Evolutionary conservation across 1,284 basidiomycete species (phyloP).

Genomic region (Ceratobasidium sp.): DNA sequence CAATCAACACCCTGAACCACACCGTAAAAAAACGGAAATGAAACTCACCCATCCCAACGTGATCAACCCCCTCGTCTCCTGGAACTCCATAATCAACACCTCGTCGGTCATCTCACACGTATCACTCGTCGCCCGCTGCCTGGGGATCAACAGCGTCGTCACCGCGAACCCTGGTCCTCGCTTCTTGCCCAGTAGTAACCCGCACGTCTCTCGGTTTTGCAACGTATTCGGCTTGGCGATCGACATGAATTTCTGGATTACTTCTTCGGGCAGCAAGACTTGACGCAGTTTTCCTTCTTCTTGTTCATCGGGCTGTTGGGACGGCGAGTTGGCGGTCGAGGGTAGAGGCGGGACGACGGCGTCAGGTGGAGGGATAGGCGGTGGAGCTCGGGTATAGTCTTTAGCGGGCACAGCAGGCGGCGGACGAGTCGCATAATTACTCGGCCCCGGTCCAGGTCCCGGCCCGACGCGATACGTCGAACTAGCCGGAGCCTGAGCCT

Average conservation of each 20-base stretch:
- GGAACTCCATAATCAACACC: slow-evolving; percentile 86
- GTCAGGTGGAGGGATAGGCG: slow-evolving; percentile 3
- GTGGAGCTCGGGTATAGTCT: slow-evolving; percentile 13
- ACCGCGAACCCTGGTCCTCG: slow-evolving; percentile 76
- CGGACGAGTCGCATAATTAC: slow-evolving; percentile 38
- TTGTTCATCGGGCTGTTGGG: slow-evolving; percentile 19
- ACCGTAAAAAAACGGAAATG: neutral
- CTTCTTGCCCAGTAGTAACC: slow-evolving; percentile 71
- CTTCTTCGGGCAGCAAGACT: slow-evolving; percentile 70
- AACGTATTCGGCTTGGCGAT: slow-evolving; percentile 75
- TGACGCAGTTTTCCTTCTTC: slow-evolving; percentile 37
- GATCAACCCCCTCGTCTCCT: slow-evolving; percentile 78
- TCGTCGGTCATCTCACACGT: slow-evolving; percentile 92
- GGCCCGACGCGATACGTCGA: neutral
- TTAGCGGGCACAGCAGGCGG: slow-evolving; percentile 27
- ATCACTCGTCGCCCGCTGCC: slow-evolving; percentile 86
- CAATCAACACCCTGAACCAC: slow-evolving; percentile 22
- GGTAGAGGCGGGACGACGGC: slow-evolving; percentile 5
- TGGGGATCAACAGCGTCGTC: slow-evolving; percentile 83
- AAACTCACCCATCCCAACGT: slow-evolving; percentile 89
- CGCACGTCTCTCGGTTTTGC: slow-evolving; percentile 75
- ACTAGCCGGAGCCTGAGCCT: neutral
- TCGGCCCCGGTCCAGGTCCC: slow-evolving; percentile 59
- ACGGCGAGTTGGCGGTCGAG: slow-evolving; percentile 1
- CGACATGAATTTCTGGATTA: slow-evolving; percentile 77